Evolutionary conservation across 352 stramenopile species (phyloP).

Genomic region (Globisporangium parvum): DNA sequence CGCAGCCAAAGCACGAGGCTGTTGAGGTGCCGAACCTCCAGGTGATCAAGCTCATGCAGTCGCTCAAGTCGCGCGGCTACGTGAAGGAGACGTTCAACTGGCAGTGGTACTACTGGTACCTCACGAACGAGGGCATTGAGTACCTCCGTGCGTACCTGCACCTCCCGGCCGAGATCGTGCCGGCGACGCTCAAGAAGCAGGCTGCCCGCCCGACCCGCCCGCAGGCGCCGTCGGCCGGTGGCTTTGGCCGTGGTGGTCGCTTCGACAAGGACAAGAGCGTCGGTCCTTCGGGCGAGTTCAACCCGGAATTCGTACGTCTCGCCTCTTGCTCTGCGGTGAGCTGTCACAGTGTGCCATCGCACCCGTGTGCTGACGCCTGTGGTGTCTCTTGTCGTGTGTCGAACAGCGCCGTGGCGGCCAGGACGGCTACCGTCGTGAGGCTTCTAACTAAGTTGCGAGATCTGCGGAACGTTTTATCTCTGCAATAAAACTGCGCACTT

Average conservation of each 20-base stretch:
- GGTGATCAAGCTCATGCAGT: slow-evolving; percentile 98
- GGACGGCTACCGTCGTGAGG: slow-evolving; percentile 86
- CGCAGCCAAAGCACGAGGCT: slow-evolving; percentile 90
- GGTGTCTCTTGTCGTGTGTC: not conserved
- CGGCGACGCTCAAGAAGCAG: slow-evolving; percentile 98
- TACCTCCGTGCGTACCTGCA: slow-evolving; percentile 98
- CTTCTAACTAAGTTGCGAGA: slow-evolving; percentile 63
- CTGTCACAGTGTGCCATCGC: no score
- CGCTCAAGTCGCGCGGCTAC: slow-evolving; percentile 95
- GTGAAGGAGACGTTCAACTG: slow-evolving; percentile 99
- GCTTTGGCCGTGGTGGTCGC: slow-evolving; percentile 77
- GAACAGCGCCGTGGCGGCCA: slow-evolving; percentile 48
- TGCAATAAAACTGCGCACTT: slow-evolving; percentile 72
- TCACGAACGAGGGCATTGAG: slow-evolving; percentile 98
- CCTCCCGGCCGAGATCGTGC: slow-evolving; percentile 98
- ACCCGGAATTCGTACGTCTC: slow-evolving; percentile 80
- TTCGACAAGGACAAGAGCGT: slow-evolving; percentile 90
- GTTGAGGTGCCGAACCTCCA: slow-evolving; percentile 99
- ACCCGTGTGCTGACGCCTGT: slow-evolving; percentile 9
- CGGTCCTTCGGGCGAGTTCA: slow-evolving; percentile 84
- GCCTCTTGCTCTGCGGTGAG: not conserved
- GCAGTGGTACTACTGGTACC: slow-evolving; percentile 99
- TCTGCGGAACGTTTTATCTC: slow-evolving; percentile 43
- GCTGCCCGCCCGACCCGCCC: slow-evolving; percentile 74
- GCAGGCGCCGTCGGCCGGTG: slow-evolving; percentile 62